phyloP scores from a whole-genome alignment of 176 grass and related monocot species.

The Zea mays region Zm-B73-REFERENCE-NAM-5.0 NC_050098.1:229189501-229190000 shows the following conservation, averaged over 20 bases:
- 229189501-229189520: constrained; percentile 96
- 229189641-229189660: constrained; percentile 32
- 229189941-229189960: constrained; percentile 84
- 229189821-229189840: constrained; percentile 36
- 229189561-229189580: constrained; percentile 76
- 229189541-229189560: constrained; percentile 91
- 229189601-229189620: constrained; percentile 83
- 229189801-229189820: constrained; percentile 99
- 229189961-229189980: constrained; percentile 98
- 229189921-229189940: constrained; percentile 97
- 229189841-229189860: constrained; percentile 23
- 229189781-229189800: constrained; percentile 83
- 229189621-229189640: constrained; percentile 83
- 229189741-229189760: constrained; percentile 82
- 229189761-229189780: constrained; percentile 80
- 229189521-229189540: constrained; percentile 86
- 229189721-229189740: constrained; percentile 88
- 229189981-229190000: constrained; percentile 96
- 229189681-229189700: background rate
- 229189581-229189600: constrained; percentile 73
- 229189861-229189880: constrained; percentile 10
- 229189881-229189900: constrained; percentile 25
- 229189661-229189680: constrained; percentile 15
- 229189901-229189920: constrained; percentile 55
- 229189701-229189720: constrained; percentile 35